Conservation (phyloP, 2,329 filamentous ascomycete genomes). For the Grosmannia serpens region DNA sequence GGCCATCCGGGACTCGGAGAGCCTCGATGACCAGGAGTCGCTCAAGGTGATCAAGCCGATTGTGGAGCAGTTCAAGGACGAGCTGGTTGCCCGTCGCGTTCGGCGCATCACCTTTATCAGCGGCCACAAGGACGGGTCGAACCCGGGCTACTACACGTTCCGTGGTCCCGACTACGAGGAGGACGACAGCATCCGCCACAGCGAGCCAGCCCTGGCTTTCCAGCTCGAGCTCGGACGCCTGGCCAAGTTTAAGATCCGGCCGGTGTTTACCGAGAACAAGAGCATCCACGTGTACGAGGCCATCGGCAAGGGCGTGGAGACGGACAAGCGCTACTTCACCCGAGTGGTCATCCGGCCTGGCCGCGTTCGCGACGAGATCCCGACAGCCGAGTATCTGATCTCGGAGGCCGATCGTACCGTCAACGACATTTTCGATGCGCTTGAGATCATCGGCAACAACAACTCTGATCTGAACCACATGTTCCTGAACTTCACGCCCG, state of each 20-base stretch:
- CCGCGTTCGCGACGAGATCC: conserved; percentile 90
- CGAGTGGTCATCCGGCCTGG: conserved; percentile 91
- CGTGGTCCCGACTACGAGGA: conserved; percentile 81
- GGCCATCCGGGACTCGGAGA: conserved; percentile 80
- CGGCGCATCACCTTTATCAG: conserved; percentile 94
- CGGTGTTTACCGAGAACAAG: conserved; percentile 97
- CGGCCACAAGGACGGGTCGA: conserved; percentile 84
- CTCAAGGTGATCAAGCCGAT: conserved; percentile 64
- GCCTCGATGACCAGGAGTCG: conserved; percentile 69
- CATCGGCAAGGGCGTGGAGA: conserved; percentile 85
- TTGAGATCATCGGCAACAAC: conserved; percentile 98
- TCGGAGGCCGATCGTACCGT: conserved; percentile 93
- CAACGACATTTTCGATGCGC: conserved; percentile 92
- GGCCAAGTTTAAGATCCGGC: conserved; percentile 95
- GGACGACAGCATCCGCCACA: conserved; percentile 93
- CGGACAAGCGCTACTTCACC: conserved; percentile 97
- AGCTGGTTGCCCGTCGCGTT: conserved; percentile 69
- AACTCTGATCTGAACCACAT: conserved; percentile 99
- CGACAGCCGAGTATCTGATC: conserved; percentile 96
- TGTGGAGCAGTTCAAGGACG: conserved; percentile 70
- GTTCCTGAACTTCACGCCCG: conserved; percentile 98
- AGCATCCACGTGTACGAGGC: conserved; percentile 99
- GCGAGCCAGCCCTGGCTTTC: conserved; percentile 92
- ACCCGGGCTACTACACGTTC: conserved; percentile 98
- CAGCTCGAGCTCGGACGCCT: conserved; percentile 92